phyloP scores from a whole-genome alignment of 768 basidiomycete species.

The Pulveroboletus frians region DNA sequence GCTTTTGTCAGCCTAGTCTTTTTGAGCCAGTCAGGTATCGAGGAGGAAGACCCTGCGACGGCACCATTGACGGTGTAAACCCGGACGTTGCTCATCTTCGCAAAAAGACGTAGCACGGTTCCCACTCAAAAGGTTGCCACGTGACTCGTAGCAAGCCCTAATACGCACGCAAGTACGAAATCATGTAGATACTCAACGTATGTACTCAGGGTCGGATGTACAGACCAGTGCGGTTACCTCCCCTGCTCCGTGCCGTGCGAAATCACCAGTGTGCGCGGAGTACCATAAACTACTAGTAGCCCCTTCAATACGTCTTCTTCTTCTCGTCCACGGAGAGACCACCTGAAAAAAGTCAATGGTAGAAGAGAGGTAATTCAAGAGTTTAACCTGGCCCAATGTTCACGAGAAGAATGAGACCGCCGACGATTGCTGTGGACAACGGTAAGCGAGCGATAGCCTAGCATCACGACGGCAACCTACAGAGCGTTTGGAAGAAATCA shows the following conservation, averaged over 20 bases:
- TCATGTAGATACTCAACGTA: slow-evolving; percentile 14
- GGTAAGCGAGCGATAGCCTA: slow-evolving; percentile 4
- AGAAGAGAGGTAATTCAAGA: not conserved
- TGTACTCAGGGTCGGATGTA: slow-evolving; percentile 14
- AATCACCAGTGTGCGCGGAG: not conserved
- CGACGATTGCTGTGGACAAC: slow-evolving; percentile 69
- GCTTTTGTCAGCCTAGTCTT: slow-evolving; percentile 58
- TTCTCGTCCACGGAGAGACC: slow-evolving; percentile 98
- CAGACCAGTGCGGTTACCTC: slow-evolving; percentile 6
- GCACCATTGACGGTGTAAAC: slow-evolving; percentile 97
- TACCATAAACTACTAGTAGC: not conserved
- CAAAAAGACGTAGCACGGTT: not conserved
- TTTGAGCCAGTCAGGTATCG: slow-evolving; percentile 92
- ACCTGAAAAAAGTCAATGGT: slow-evolving; percentile 39
- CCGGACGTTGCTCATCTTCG: slow-evolving; percentile 47
- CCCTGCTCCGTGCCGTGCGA: not conserved
- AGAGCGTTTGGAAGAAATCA: slow-evolving; percentile 98
- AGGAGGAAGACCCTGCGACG: slow-evolving; percentile 78
- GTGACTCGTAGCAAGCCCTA: slow-evolving; percentile 10
- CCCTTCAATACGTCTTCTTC: slow-evolving; percentile 81
- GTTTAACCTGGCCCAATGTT: slow-evolving; percentile 91
- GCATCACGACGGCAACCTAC: slow-evolving; percentile 25
- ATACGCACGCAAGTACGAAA: slow-evolving; percentile 3
- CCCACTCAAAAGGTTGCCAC: slow-evolving; percentile 1
- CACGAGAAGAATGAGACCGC: slow-evolving; percentile 93